A percentile compares a stretch with the other conserved stretches of the same genome.
Conservation (phyloP, 2,329 filamentous ascomycete species). For the Aureobasidium melanogenum region DNA sequence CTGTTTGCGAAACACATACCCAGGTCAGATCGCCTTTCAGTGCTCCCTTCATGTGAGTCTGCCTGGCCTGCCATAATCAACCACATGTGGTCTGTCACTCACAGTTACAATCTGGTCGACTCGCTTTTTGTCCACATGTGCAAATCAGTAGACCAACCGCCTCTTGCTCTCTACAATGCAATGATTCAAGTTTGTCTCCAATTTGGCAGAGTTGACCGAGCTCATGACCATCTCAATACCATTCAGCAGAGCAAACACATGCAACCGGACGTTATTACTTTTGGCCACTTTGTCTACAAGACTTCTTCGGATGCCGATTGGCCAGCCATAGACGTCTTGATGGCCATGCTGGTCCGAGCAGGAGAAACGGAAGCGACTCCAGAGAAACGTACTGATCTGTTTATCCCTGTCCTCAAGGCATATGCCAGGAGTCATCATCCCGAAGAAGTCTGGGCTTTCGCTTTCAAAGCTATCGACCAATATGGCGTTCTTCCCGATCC, state of each 20-base stretch:
- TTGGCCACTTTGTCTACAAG: conserved; percentile 7
- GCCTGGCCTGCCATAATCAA: conserved; percentile 2
- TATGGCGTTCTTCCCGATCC: conserved; percentile 19
- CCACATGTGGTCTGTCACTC: neutral
- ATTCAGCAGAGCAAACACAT: neutral
- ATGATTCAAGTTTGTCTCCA: conserved; percentile 5
- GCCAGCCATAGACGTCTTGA: conserved; percentile 10
- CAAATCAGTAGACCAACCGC: neutral
- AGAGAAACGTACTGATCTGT: conserved; percentile 1
- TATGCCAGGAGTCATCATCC: conserved; percentile 16
- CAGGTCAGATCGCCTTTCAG: neutral
- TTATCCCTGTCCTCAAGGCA: conserved; percentile 2
- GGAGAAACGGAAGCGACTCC: neutral
- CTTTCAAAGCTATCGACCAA: conserved; percentile 17
- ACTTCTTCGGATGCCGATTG: conserved; percentile 15
- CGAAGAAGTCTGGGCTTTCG: conserved; percentile 21
- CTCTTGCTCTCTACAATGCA: conserved; percentile 3
- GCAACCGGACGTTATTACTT: neutral
- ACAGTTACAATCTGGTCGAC: neutral
- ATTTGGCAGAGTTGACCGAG: neutral
- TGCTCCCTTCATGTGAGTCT: neutral
- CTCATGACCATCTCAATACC: neutral
- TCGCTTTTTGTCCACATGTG: neutral
- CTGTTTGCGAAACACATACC: neutral
- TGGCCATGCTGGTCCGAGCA: neutral